Conservation (phyloP, 495 filamentous ascomycete genomes). For the Trichoderma reesei region DNA sequence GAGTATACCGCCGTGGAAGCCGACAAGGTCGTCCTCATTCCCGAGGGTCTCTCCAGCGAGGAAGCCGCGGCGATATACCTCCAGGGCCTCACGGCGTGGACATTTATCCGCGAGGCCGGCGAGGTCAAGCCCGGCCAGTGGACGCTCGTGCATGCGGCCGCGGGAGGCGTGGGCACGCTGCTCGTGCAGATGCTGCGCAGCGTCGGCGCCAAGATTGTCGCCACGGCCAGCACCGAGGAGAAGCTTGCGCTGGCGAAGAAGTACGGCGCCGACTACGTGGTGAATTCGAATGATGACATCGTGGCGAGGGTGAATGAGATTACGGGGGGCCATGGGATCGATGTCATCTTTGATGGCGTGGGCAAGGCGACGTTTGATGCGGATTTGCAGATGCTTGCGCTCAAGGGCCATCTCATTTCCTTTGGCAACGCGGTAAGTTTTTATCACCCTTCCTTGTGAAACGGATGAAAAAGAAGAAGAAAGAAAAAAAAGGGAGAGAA, state of each 20-base stretch:
- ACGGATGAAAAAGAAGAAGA: neutral
- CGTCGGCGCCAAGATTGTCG: slow-evolving; percentile 73
- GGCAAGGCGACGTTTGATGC: slow-evolving; percentile 82
- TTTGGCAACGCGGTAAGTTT: slow-evolving; percentile 74
- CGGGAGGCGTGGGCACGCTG: slow-evolving; percentile 76
- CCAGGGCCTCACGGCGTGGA: slow-evolving; percentile 80
- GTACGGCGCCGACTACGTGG: slow-evolving; percentile 59
- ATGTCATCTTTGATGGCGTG: slow-evolving; percentile 81
- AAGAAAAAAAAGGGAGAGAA: neutral
- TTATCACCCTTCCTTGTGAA: neutral
- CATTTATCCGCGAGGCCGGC: slow-evolving; percentile 70
- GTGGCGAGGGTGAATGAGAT: slow-evolving; percentile 56
- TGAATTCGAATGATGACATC: slow-evolving; percentile 68
- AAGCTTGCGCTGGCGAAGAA: slow-evolving; percentile 62
- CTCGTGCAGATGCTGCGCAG: slow-evolving; percentile 64
- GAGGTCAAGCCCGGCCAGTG: slow-evolving; percentile 65
- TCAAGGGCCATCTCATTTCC: slow-evolving; percentile 74
- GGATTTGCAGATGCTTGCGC: slow-evolving; percentile 63
- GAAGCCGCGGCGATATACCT: slow-evolving; percentile 60
- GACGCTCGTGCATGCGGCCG: slow-evolving; percentile 83
- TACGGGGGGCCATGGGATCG: slow-evolving; percentile 60
- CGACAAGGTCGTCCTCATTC: slow-evolving; percentile 51
- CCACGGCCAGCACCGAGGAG: slow-evolving; percentile 62
- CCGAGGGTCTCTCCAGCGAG: slow-evolving; percentile 49
- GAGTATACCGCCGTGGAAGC: slow-evolving; percentile 58